Evolutionary conservation across 1,284 basidiomycete species (phyloP), one percentile per base, ranked within the genome.

Genomic region (Stygiomarasmius scandens): DNA sequence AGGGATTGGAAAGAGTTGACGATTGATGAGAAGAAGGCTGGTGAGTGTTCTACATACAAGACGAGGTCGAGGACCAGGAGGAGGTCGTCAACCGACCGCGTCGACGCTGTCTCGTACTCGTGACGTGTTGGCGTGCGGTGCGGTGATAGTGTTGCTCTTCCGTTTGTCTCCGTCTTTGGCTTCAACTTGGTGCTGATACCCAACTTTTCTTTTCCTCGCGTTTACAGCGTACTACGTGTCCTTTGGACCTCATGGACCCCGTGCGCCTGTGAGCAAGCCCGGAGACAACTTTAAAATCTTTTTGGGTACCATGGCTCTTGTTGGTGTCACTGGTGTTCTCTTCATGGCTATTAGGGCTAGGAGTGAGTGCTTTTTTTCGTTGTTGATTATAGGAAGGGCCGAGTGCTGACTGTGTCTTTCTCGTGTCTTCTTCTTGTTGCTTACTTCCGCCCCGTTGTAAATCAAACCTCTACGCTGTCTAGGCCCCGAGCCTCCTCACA

Each of bases 21-120:
- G 61, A 65, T 93, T 61, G 93, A 98, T 70, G 94, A 99, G 87
- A 98, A 98, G 89, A 96, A 96, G 81, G 96, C 96, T 67, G 93
- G 96, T 98, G 69, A 74, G 95, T 92, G 32, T 51, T 61, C 52
- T n/a, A n/a, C n/a, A n/a, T n/a, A n/a, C n/a, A n/a, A n/a, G n/a
- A n/a, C n/a, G n/a, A n/a, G n/a, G n/a, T n/a, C n/a, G n/a, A n/a
- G n/a, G n/a, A n/a, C n/a, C n/a, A n/a, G n/a, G n/a, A n/a, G n/a
- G n/a, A n/a, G n/a, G n/a, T n/a, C n/a, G n/a, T n/a, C n/a, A n/a
- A n/a, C n/a, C n/a, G n/a, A n/a, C n/a, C n/a, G n/a, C n/a, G n/a
- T n/a, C n/a, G n/a, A n/a, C n/a, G n/a, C n/a, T n/a, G n/a, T n/a
- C 14, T 14, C 32, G 32, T 41, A 16, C n/a, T 41, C 38, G 38